Evolutionary conservation across 495 filamentous ascomycete species (phyloP).

Genomic region (Aspergillus mulundensis): DNA sequence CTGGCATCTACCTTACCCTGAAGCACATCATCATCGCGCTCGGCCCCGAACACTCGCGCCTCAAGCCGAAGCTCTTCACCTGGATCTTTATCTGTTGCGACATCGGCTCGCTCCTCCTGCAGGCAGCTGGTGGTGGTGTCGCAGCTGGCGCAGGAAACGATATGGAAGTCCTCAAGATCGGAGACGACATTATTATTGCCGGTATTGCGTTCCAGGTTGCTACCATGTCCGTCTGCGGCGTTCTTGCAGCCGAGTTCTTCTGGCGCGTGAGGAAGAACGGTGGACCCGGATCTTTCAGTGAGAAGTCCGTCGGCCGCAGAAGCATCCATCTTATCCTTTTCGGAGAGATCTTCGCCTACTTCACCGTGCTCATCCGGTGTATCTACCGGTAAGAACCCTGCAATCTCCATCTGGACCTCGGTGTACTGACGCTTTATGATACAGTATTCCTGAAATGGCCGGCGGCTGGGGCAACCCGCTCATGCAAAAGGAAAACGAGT

Average conservation of each 20-base stretch:
- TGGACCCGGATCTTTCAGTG: conserved; percentile 26
- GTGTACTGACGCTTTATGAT: background rate
- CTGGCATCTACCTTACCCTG: conserved; percentile 18
- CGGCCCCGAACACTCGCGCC: conserved; percentile 16
- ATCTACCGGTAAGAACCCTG: conserved; percentile 52
- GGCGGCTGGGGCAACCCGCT: conserved; percentile 64
- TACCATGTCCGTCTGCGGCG: conserved; percentile 57
- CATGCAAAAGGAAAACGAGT: conserved; percentile 63
- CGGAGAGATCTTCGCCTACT: conserved; percentile 52
- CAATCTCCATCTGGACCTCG: background rate
- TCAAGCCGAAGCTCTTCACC: conserved; percentile 16
- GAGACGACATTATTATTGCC: conserved; percentile 63
- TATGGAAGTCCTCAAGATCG: conserved; percentile 5
- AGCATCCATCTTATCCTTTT: conserved; percentile 51
- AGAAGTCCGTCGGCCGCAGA: conserved; percentile 14
- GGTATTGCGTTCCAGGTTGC: conserved; percentile 68
- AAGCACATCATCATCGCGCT: conserved; percentile 18
- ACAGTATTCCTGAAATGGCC: conserved; percentile 45
- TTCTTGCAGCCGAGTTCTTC: conserved; percentile 48
- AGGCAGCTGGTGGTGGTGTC: conserved; percentile 16
- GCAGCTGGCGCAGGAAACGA: conserved; percentile 27
- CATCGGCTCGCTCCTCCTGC: conserved; percentile 13
- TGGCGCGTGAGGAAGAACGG: conserved; percentile 33
- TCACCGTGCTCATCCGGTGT: conserved; percentile 60
- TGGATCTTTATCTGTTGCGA: conserved; percentile 20